A percentile compares a stretch with the other conserved stretches of the same genome.
These are phyloP conservation scores for Rhizopogon vulgaris DNA, from an alignment of 768 basidiomycete genomes.

Conservation along the genomic window DNA sequence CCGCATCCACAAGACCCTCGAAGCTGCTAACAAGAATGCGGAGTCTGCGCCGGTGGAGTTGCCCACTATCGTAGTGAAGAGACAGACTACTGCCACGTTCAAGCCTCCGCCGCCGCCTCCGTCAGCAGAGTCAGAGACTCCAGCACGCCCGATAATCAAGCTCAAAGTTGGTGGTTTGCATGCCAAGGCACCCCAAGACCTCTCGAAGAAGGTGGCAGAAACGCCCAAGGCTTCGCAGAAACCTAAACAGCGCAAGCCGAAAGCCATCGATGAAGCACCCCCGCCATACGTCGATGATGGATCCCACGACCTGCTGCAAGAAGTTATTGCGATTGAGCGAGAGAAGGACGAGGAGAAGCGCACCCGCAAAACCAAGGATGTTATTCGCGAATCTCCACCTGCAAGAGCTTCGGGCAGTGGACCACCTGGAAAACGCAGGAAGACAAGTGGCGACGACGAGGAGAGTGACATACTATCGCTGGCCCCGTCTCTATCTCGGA, in stretches of 20 bases:
- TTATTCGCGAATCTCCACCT: conserved; percentile 30
- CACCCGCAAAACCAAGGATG: conserved; percentile 36
- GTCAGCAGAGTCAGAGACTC: conserved; percentile 31
- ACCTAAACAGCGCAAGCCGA: conserved; percentile 37
- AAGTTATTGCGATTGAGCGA: conserved; percentile 75
- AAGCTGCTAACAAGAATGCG: conserved; percentile 49
- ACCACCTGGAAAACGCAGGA: conserved; percentile 54
- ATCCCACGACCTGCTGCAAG: conserved; percentile 75
- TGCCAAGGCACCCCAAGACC: conserved; percentile 27
- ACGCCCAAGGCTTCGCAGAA: conserved; percentile 32
- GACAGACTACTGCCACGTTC: conserved; percentile 2
- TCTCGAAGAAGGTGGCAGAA: conserved; percentile 23
- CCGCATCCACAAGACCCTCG: conserved; percentile 78
- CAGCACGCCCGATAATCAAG: conserved; percentile 57
- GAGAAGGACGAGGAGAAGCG: conserved; percentile 54
- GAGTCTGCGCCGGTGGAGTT: conserved; percentile 17
- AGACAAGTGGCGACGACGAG: conserved; percentile 39
- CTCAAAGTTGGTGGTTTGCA: conserved; percentile 51
- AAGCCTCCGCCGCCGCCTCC: conserved; percentile 18
- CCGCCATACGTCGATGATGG: conserved; percentile 74
- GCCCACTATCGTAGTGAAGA: conserved; percentile 21
- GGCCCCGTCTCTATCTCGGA: conserved; percentile 56
- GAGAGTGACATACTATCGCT: conserved; percentile 56
- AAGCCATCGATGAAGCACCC: conserved; percentile 42
- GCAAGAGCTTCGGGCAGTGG: conserved; percentile 32